Evolutionary conservation across 495 filamentous ascomycete species (phyloP), one percentile per base, ranked within the genome.

Genomic region (Penicillium paxilli): DNA sequence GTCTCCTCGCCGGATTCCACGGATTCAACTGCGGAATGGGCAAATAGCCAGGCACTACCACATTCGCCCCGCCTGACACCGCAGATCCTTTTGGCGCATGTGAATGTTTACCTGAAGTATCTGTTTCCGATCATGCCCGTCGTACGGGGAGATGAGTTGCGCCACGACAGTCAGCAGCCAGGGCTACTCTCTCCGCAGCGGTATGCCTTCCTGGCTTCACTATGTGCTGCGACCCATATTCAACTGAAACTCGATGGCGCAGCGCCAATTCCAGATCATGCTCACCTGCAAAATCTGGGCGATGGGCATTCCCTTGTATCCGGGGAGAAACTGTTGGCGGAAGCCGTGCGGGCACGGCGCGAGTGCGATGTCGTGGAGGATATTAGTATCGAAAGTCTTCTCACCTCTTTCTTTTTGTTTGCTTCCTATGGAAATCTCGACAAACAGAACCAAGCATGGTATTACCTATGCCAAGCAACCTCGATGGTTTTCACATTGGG

Each of bases 41-140:
- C 58, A 10, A 59, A 47, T 16, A 60, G 50, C 9, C 52, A 51
- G 30, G 22, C 38, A 3, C 45, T 60, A 1, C 68, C 68, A 0
- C 60, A 56, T 9, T 47, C 58, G 17, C 59, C 64, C 2, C 70
- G 68, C 3, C 60, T 77, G 2, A 65, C 74, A 0, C 57, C 71
- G 0, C 65, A 72, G 8, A 66, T 76, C 1, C 58, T 77, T 1
- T 57, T 77, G 9, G 74, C 70, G 0, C 74, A 77, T 54, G 63
- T 77, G 26, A 77, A 77, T 51, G 69, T 76, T 24, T 76, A 73
- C 42, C 42, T 76, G 47, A 77, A 76, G 48, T 77, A 92, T 63
- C 80, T 96, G 66, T 94, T 96, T 59, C 83, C 88, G 5, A 89
- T 86, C 17, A 89, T 92, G 77, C 91, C 92, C 0, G 87, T 96